Evolutionary conservation across 371 early-diverging fungal species (phyloP), one percentile per base, ranked within the genome.

Genomic region (Rozella allomycis): DNA sequence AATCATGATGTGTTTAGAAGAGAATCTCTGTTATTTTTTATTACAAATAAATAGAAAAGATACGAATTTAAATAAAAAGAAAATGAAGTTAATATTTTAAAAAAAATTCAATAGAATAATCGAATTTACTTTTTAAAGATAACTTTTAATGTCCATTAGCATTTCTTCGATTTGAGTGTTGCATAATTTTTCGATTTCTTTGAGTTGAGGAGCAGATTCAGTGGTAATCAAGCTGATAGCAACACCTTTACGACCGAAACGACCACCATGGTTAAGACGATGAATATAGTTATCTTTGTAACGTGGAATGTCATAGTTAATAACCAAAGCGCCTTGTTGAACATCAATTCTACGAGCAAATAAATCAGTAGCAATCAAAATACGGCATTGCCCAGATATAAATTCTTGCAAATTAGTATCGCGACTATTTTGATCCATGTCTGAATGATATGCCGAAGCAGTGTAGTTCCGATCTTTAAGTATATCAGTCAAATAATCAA

Each of bases 261-360:
- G 77, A 39, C 94, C 93, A 33, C 83, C 76, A 56, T 96, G 74
- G 68, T 96, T 96, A 46, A 93, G 87, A 48, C 74, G 75, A 61
- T 83, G 84, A 41, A 90, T 78, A 54, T 87, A 87, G 54, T 74
- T 75, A 55, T 90, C 87, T 57, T 76, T 74, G 50, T 76, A 76
- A 38, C 58, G 50, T n/a, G 94, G 94, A 21, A 96, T 64, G 64
- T 96, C 96, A 44, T 88, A 86, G 66, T 87, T 93, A 50, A 79
- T 75, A 30, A 96, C 96, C 39, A 96, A 56, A 27, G 86, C 84
- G 1, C 94, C 80, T 45, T 88, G 86, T 54, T 93, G 93, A 22
- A 96, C 84, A 60, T 96, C 96, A 43, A 96, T 83, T 63, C 96
- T 96, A 55, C 96, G 77, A 31, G 90, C 88, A 59, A 85, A 70